phyloP scores from a whole-genome alignment of 805 yeast genomes.

The Priceomyces fermenticarens region DNA sequence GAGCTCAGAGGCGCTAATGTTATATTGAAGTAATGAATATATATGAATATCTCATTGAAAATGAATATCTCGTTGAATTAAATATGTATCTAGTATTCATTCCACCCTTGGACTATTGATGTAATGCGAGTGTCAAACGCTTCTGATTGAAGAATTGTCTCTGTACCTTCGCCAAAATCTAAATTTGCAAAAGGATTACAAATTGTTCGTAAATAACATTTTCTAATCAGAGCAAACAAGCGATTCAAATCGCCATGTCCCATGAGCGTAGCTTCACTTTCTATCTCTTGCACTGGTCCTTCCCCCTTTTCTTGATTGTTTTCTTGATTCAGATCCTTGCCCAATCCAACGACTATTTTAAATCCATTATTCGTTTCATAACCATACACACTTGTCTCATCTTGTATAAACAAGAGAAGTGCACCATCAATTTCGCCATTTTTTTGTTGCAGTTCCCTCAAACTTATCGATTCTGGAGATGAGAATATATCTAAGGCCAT shows the following conservation, averaged over 20 bases:
- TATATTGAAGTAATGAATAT: conserved; percentile 49
- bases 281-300: conserved; percentile 1
- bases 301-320: conserved; percentile 4
- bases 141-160: conserved; percentile 23
- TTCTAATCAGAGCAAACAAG: conserved; percentile 42
- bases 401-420: conserved; percentile 60
- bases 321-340: conserved; percentile 11
- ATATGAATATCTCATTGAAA: background rate
- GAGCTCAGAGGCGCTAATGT: conserved; percentile 87
- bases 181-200: conserved; percentile 60
- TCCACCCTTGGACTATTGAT: conserved; percentile 25
- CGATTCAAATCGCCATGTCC: conserved; percentile 12
- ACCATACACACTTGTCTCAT: conserved; percentile 66
- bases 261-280: background rate
- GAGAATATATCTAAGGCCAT: conserved; percentile 71
- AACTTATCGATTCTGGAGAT: conserved; percentile 43
- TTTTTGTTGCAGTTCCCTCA: conserved; percentile 35
- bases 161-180: conserved; percentile 13
- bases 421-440: conserved; percentile 17
- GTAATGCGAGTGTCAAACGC: conserved; percentile 29
- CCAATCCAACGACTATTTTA: conserved; percentile 57
- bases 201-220: conserved; percentile 50
- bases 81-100: conserved; percentile 3
- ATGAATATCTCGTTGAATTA: background rate
- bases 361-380: conserved; percentile 66